phyloP scores from a whole-genome alignment of 129 eudicot species.

The Pulicaria dysenterica region DNA sequence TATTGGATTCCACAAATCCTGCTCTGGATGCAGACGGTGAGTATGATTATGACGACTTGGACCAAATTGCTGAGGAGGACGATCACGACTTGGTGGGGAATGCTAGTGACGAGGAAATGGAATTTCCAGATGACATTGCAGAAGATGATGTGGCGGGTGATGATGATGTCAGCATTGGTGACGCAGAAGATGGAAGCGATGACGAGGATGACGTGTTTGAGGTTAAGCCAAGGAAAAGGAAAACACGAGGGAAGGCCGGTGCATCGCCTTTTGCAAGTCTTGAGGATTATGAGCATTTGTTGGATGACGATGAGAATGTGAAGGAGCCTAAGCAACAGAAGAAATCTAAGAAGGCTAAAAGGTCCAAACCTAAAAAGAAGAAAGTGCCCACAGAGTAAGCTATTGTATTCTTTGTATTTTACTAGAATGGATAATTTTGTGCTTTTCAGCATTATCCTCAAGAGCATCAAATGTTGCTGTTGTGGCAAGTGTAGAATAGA shows the following conservation, averaged over 20 bases:
- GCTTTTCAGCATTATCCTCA: background rate
- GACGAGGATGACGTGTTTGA: slow-evolving; percentile 41
- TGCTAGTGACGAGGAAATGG: slow-evolving; percentile 72
- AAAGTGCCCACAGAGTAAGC: slow-evolving; percentile 27
- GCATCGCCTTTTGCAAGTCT: slow-evolving; percentile 93
- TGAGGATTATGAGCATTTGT: slow-evolving; percentile 81
- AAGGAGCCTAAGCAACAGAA: slow-evolving; percentile 26
- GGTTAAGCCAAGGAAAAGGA: slow-evolving; percentile 49
- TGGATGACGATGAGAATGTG: slow-evolving; percentile 46
- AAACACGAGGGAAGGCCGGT: slow-evolving; percentile 45
- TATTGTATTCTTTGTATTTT: background rate
- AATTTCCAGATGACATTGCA: slow-evolving; percentile 47
- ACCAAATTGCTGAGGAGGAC: slow-evolving; percentile 61
- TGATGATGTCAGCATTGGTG: slow-evolving; percentile 49
- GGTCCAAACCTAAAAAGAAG: slow-evolving; percentile 54
- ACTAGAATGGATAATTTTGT: background rate
- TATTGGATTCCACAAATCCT: slow-evolving; percentile 57
- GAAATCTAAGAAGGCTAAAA: slow-evolving; percentile 41
- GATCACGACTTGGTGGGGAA: slow-evolving; percentile 76
- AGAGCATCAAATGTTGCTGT: background rate
- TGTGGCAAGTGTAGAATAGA: background rate
- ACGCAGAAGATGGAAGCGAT: slow-evolving; percentile 70
- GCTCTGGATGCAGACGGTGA: slow-evolving; percentile 59
- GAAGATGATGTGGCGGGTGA: slow-evolving; percentile 39
- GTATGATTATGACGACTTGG: slow-evolving; percentile 82